These are phyloP conservation scores for Knoxia roxburghii DNA, from an alignment of 257 asterid genomes.

Conservation along the genomic window DNA sequence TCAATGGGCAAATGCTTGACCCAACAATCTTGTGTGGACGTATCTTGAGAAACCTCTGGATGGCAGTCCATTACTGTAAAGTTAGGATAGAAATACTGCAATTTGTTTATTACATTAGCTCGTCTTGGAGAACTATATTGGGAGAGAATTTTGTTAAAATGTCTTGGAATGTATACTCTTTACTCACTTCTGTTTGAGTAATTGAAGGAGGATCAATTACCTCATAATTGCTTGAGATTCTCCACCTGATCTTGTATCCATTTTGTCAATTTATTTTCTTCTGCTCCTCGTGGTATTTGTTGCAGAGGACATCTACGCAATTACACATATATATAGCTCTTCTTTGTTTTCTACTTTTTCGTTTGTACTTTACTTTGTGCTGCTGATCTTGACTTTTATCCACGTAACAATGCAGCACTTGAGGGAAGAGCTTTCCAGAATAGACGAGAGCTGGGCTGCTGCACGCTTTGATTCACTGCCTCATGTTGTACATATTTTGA, in stretches of 20 bases:
- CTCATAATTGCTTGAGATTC: not conserved
- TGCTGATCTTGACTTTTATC: slow-evolving; percentile 16
- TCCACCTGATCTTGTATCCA: not conserved
- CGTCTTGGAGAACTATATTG: not conserved
- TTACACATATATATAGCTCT: not conserved
- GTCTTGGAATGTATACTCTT: not conserved
- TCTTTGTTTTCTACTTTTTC: slow-evolving; percentile 1
- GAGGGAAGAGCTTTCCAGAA: slow-evolving; percentile 77
- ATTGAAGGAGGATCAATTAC: not conserved
- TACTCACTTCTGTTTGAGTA: not conserved
- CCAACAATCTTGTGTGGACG: not conserved
- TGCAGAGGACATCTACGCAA: not conserved
- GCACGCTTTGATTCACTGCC: slow-evolving; percentile 98
- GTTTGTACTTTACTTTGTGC: not conserved
- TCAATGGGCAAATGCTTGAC: not conserved
- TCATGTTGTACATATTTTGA: slow-evolving; percentile 93
- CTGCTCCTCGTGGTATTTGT: not conserved
- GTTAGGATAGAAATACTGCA: not conserved
- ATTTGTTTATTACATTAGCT: not conserved
- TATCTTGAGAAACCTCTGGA: not conserved
- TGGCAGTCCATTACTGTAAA: not conserved
- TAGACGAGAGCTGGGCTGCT: slow-evolving; percentile 94
- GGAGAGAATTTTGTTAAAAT: not conserved
- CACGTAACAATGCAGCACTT: slow-evolving; percentile 53
- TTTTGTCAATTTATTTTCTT: not conserved